Conservation (phyloP, 495 filamentous ascomycete genomes). For the Hypomontagnella submonticulosa region DNA sequence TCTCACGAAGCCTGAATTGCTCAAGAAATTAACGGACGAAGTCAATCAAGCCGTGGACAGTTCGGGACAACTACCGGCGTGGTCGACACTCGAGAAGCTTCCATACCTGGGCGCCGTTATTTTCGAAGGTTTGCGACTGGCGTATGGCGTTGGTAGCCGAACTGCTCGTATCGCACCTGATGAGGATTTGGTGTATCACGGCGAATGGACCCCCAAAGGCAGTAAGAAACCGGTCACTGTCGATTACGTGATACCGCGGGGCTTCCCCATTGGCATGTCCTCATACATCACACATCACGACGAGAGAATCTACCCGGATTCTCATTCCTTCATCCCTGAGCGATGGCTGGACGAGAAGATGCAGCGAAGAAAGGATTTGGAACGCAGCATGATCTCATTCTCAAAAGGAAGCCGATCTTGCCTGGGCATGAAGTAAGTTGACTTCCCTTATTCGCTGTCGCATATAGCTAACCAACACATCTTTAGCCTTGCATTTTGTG, state of each 20-base stretch:
- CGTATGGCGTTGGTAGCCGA: background rate
- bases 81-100: no score
- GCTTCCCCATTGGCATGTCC: conserved; percentile 21
- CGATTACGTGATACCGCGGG: conserved; percentile 21
- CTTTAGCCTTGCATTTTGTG: background rate
- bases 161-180: conserved; percentile 1
- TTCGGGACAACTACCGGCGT: no score
- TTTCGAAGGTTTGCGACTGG: conserved; percentile 5
- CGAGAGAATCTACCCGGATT: conserved; percentile 5
- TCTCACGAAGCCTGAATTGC: no score
- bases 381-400: conserved; percentile 14
- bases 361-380: conserved; percentile 3
- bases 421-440: conserved; percentile 29
- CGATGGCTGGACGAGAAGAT: conserved; percentile 13
- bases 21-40: no score
- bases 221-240: background rate
- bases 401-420: conserved; percentile 24
- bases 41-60: no score
- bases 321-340: conserved; percentile 1
- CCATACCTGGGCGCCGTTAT: no score
- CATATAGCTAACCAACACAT: no score
- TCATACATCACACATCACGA: conserved; percentile 3
- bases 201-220: background rate
- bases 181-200: conserved; percentile 6
- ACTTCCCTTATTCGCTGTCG: no score